phyloP scores from a whole-genome alignment of 169 alveolate genomes.

The Plasmodium ovale region DNA sequence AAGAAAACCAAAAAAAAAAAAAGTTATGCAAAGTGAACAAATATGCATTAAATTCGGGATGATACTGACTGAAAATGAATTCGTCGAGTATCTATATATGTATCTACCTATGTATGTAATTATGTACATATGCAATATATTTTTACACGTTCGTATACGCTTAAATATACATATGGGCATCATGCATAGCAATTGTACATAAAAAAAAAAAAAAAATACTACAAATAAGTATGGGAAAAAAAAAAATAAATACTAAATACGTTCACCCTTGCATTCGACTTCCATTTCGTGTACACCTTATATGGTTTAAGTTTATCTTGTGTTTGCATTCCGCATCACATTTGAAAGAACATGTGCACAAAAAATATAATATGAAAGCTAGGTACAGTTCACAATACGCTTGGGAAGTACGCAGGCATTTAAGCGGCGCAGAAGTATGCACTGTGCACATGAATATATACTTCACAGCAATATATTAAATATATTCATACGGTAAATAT shows the following conservation, averaged over 20 bases:
- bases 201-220: not conserved
- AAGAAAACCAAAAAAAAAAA: conserved; percentile 17
- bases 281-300: too few species aligned
- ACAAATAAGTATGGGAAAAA: not conserved
- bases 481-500: too few species aligned
- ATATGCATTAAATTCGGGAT: not conserved
- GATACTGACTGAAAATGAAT: too few species aligned
- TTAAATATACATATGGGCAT: not conserved
- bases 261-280: not conserved
- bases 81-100: too few species aligned
- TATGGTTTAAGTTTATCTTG: conserved; percentile 4
- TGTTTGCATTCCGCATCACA: not conserved
- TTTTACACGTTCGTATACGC: not conserved
- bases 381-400: too few species aligned
- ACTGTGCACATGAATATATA: too few species aligned
- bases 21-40: not conserved
- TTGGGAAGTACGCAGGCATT: too few species aligned
- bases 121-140: not conserved
- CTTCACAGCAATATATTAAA: too few species aligned
- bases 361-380: too few species aligned
- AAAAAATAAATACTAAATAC: not conserved
- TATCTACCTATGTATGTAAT: too few species aligned
- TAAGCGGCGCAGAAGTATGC: too few species aligned
- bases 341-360: not conserved
- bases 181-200: not conserved